Evolutionary conservation across 192 early-diverging fungal species (phyloP), one percentile per base, ranked within the genome.

Genomic region (Thamnidium elegans): DNA sequence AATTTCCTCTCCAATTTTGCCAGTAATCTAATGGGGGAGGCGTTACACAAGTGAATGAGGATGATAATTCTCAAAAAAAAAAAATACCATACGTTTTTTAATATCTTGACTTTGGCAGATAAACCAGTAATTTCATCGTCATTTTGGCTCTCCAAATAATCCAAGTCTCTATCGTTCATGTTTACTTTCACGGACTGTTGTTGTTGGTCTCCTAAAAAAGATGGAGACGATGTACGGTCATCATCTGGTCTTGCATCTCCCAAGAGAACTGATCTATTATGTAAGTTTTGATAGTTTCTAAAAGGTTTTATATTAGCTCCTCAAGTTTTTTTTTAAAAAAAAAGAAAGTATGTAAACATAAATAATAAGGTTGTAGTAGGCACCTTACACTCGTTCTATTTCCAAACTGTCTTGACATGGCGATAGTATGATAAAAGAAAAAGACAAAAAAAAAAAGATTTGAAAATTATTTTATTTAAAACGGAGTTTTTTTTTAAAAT

Each of bases 1-100:
- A 45, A 76, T 76, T 52, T 76, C 74, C 14, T 76, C 74, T 42
- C 69, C 69, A 62, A 76, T 76, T 45, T 65, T 76, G 3, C 65
- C 65, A 26, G 69, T 76, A 34, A 76, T 71, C 74, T 76, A 51
- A 32, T 10, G 0, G 53, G n/a, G 2, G 20, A 34, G 14, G 7
- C n/a, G 32, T 14, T 14, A 5, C 20, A 44, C 21, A 10, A 11
- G 17, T 10, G 36, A 39, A 3, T 1, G 5, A 6, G 36, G 0
- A 26, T 6, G n/a, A 43, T 11, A 10, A 58, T 21, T 58, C 44
- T n/a, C n/a, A n/a, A n/a, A n/a, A n/a, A n/a, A n/a, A n/a, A n/a
- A 36, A 32, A 42, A 36, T 46, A 19, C n/a, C 54, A 50, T 65
- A 76, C 74, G 59, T 55, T 71, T 44, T 76, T 76, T 45, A 76